Evolutionary conservation across 805 yeast species (phyloP).

Genomic region (Zygosaccharomyces siamensis): DNA sequence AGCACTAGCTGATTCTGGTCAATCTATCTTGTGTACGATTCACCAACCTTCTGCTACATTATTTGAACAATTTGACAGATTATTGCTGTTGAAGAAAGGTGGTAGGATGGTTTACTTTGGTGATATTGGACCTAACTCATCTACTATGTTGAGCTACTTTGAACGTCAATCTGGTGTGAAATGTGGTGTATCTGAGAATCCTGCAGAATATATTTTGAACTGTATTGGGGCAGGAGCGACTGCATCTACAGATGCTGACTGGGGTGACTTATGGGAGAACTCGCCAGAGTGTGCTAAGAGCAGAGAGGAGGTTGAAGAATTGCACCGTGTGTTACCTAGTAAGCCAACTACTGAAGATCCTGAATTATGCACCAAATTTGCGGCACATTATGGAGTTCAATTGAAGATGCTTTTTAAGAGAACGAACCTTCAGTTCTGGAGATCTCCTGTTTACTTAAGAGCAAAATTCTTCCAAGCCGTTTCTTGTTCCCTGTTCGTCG

Average conservation of each 20-base stretch:
- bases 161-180: conserved; percentile 68
- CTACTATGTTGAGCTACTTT: conserved; percentile 56
- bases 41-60: conserved; percentile 74
- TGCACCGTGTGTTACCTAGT: conserved; percentile 44
- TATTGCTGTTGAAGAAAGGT: conserved; percentile 64
- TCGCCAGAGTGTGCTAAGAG: conserved; percentile 49
- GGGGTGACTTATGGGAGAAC: conserved; percentile 57
- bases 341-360: conserved; percentile 34
- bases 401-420: conserved; percentile 44
- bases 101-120: conserved; percentile 81
- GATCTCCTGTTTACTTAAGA: conserved; percentile 58
- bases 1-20: conserved; percentile 65
- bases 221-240: conserved; percentile 82
- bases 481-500: conserved; percentile 55
- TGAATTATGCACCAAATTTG: conserved; percentile 42
- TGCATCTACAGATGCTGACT: conserved; percentile 52
- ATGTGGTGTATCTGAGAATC: conserved; percentile 58
- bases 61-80: conserved; percentile 62
- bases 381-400: conserved; percentile 42
- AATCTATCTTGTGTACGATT: conserved; percentile 70
- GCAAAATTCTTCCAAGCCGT: conserved; percentile 38
- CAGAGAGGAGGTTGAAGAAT: conserved; percentile 46
- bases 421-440: conserved; percentile 57
- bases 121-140: conserved; percentile 64
- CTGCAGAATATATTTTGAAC: conserved; percentile 71